Percentiles rank a stretch among this genome's conserved stretches.
Conservation (phyloP, 1,284 basidiomycete genomes). For the Peniophora sp. region DNA sequence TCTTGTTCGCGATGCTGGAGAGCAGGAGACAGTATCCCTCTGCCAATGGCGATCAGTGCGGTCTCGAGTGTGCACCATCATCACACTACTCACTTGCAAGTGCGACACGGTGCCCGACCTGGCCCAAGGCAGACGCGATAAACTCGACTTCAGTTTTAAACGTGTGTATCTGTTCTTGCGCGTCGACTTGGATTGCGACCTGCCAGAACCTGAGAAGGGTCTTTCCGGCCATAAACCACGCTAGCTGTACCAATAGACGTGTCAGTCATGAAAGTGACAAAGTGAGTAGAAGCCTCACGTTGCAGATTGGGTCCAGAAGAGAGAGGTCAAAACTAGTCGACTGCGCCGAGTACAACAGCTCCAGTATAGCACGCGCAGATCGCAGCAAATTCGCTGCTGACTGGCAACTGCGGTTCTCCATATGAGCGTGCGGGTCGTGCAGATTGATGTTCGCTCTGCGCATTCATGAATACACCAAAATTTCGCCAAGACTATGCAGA, state of each 20-base stretch:
- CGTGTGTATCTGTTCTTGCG: slow-evolving; percentile 43
- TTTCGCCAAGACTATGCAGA: not conserved
- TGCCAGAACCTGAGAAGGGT: slow-evolving; percentile 58
- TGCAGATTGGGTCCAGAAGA: slow-evolving; percentile 52
- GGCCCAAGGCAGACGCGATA: slow-evolving; percentile 42
- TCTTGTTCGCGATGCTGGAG: slow-evolving; percentile 31
- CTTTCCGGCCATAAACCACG: slow-evolving; percentile 60
- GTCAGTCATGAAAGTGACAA: slow-evolving; percentile 9
- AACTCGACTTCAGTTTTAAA: slow-evolving; percentile 57
- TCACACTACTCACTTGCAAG: slow-evolving; percentile 47
- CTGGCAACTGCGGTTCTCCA: slow-evolving; percentile 44
- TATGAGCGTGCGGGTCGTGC: slow-evolving; percentile 65
- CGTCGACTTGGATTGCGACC: slow-evolving; percentile 45
- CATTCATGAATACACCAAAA: not conserved
- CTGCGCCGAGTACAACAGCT: slow-evolving; percentile 60
- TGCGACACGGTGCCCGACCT: slow-evolving; percentile 57
- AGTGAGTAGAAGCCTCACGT: slow-evolving; percentile 28
- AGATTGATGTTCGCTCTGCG: slow-evolving; percentile 55
- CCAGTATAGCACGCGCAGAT: slow-evolving; percentile 56
- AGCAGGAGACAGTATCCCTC: slow-evolving; percentile 58
- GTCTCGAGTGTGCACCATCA: too few relatives aligned
- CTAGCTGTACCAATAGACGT: slow-evolving; percentile 35
- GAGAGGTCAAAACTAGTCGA: slow-evolving; percentile 66
- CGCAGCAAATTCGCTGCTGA: slow-evolving; percentile 60
- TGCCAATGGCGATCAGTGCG: slow-evolving; percentile 10